A percentile compares a stretch with the other conserved stretches of the same genome.
Conservation (phyloP, 1,139 yeast species). For the Casaregolazyma suthepensis region DNA sequence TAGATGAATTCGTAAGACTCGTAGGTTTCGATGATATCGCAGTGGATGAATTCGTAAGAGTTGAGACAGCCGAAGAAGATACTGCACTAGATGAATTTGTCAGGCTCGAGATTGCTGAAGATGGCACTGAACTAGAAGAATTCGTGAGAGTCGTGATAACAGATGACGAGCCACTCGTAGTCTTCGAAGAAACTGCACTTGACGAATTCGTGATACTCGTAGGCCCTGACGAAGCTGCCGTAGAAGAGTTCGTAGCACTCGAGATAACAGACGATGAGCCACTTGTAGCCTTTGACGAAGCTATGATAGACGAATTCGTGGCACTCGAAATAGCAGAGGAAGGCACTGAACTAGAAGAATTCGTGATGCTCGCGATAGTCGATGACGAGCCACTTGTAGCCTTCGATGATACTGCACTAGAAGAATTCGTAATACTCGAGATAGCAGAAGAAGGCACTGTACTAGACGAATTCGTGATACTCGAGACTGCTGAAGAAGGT, state of each 20-base stretch:
- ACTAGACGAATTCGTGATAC: background rate
- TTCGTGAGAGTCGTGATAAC: no score
- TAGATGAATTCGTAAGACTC: no score
- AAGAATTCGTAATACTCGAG: background rate
- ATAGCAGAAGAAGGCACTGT: background rate
- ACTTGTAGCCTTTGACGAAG: conserved; percentile 3
- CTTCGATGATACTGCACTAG: background rate
- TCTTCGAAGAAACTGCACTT: no score
- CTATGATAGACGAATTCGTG: background rate
- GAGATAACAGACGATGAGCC: conserved; percentile 3
- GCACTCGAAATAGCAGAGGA: background rate
- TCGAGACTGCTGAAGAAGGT: background rate
- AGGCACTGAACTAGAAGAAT: background rate
- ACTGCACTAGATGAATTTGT: background rate
- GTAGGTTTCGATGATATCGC: background rate
- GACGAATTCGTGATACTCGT: background rate
- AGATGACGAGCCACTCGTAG: background rate
- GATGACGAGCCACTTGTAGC: background rate
- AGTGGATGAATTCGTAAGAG: background rate
- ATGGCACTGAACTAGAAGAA: no score
- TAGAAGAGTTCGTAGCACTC: background rate
- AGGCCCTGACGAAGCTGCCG: background rate
- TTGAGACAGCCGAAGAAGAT: background rate
- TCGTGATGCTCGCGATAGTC: background rate
- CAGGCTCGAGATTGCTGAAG: background rate